Evolutionary conservation across 2,329 filamentous ascomycete species (phyloP), one percentile per base, ranked within the genome.

Genomic region (Moelleriella libera): DNA sequence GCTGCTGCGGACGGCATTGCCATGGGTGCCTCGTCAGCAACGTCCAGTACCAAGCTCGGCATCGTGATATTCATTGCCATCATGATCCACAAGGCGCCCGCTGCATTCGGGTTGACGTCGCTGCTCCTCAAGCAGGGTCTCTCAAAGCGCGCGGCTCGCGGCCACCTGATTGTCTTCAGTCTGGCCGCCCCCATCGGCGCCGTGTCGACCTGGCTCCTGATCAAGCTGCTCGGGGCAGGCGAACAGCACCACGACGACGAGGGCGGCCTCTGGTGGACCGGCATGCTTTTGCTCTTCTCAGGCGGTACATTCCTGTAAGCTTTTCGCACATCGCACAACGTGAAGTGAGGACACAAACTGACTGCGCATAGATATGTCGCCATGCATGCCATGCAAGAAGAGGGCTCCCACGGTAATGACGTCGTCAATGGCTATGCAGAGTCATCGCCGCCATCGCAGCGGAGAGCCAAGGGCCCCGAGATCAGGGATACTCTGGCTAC

Each of bases 321-420:
- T 28, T 45, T 28, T 7, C 5, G 30, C n/a, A n/a, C n/a, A n/a
- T n/a, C n/a, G 32, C 32, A 37, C 32, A 37, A 37, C 11, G 7
- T 11, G 32, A 37, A 7, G 32, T 11, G 32, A 37, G n/a, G n/a
- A n/a, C n/a, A n/a, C n/a, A n/a, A n/a, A 37, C 32, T 37, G 32
- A 37, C 11, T 37, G 7, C 7, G 7, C 7, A 37, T 37, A 94
- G 88, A 56, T 95, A 97, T 59, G 92, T 98, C 42, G 92, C 92
- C 1, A 96, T 97, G 89, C 92, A 98, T 60, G 88, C 89, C 1
- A 95, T 97, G 88, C 86, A 94, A 60, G 89, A 95, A 58, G 78
- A 82, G 28, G 68, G 71, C 46, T 63, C 65, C 7, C 70, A 78
- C n/a, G 69, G 76, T 49, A 64, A 68, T 46, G 56, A 63, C 1